Evolutionary conservation across 2,329 filamentous ascomycete genomes (phyloP), one percentile per base, ranked within the genome.

Genomic region (Lojkania enalia): DNA sequence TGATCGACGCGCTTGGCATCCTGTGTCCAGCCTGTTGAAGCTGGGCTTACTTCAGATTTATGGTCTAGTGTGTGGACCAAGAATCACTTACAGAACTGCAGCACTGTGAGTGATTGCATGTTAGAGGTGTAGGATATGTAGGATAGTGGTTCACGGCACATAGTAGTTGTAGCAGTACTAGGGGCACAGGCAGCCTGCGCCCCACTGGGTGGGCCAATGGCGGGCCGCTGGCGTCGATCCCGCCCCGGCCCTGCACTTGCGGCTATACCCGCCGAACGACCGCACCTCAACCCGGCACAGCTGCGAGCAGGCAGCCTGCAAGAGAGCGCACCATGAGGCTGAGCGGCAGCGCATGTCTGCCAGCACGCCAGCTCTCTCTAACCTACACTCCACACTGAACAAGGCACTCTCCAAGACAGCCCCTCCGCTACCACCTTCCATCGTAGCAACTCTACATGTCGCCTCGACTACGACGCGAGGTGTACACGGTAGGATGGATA

Each of bases 401-500:
- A 27, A 7, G 7, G 7, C 31, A 9, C 15, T 33, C 15, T 15
- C 16, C 11, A 7, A n/a, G n/a, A n/a, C n/a, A n/a, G n/a, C 25
- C 25, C 25, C n/a, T n/a, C n/a, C 9, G 9, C 25, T n/a, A 9
- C 25, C 25, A 9, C 9, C 31, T 15, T 15, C 31, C 31, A 15
- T 33, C 31, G 31, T 33, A 33, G 16, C 31, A 16, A 33, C 31
- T 33, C 31, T 15, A 15, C 7, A 33, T 33, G 31, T 9, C 31
- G 7, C 31, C 25, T n/a, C 25, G n/a, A 27, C 25, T 27, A 7
- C 25, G 9, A 7, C 25, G 19, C 36, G 30, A 41, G 23, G 43
- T 35, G 3, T 46, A 46, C 20, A 41, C 37, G 9, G 37, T 40
- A 20, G 36, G 43, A 41, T 41, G 36, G 64, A 15, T 36, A 5